phyloP scores from a whole-genome alignment of 1,139 yeast species.

The Magnusiomyces ingens region DNA sequence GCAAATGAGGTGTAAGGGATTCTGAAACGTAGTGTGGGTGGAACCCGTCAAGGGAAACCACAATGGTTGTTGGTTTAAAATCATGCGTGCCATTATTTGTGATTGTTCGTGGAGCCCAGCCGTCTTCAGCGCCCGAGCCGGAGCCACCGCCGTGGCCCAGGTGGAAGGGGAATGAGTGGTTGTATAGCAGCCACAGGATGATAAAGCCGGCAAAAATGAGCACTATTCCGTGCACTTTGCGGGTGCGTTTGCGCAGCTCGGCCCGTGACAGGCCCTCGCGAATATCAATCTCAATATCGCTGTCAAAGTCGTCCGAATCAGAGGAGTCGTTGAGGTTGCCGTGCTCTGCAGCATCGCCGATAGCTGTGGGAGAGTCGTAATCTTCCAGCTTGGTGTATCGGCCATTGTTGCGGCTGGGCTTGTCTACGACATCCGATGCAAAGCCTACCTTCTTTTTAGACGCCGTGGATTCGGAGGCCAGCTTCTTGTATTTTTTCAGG shows the following conservation, averaged over 20 bases:
- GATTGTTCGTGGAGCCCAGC: slow-evolving; percentile 7
- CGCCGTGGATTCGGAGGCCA: slow-evolving; percentile 8
- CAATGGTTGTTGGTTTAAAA: slow-evolving; percentile 69
- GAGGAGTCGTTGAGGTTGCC: slow-evolving; percentile 5
- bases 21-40: slow-evolving; percentile 82
- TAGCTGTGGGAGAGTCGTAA: background rate
- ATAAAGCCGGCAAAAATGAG: slow-evolving; percentile 10
- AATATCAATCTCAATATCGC: slow-evolving; percentile 18
- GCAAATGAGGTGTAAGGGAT: slow-evolving; percentile 62
- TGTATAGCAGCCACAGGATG: slow-evolving; percentile 14
- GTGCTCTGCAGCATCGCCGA: slow-evolving; percentile 8
- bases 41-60: slow-evolving; percentile 79
- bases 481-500: slow-evolving; percentile 9
- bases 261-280: slow-evolving; percentile 12
- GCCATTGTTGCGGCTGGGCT: background rate
- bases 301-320: slow-evolving; percentile 15
- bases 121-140: background rate
- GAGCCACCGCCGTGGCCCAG: background rate
- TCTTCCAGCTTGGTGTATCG: slow-evolving; percentile 1
- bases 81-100: slow-evolving; percentile 57
- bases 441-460: slow-evolving; percentile 15
- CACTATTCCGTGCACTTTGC: slow-evolving; percentile 12
- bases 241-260: slow-evolving; percentile 8
- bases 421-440: slow-evolving; percentile 7
- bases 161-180: slow-evolving; percentile 6